Percentiles rank a stretch among this genome's conserved stretches.
Conservation (phyloP, 208 protist species). For the Hexamita inflata region DNA sequence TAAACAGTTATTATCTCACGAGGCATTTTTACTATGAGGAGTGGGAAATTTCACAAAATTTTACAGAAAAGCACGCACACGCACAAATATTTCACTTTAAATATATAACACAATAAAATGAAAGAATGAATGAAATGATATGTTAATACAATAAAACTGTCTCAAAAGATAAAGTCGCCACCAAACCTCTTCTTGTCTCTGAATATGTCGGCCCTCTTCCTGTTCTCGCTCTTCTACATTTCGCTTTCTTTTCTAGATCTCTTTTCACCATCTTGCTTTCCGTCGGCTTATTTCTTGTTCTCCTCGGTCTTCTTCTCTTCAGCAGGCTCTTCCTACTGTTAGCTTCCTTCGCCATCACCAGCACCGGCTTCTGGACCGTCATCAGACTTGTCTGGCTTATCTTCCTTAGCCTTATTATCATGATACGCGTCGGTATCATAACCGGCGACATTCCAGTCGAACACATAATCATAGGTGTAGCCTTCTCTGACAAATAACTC, state of each 20-base stretch:
- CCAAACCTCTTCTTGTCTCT: conserved; percentile 2
- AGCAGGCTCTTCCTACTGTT: not conserved
- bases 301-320: not conserved
- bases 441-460: conserved; percentile 73
- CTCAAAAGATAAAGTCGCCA: conserved; percentile 8
- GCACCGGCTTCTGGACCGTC: not conserved
- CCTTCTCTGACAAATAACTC: conserved; percentile 88
- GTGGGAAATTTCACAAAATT: no score
- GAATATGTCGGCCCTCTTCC: conserved; percentile 2
- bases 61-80: no score
- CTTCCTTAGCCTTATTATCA: not conserved
- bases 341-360: not conserved
- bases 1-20: conserved; percentile 97
- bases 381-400: not conserved
- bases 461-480: conserved; percentile 88
- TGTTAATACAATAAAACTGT: no score
- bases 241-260: not conserved
- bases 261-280: no score
- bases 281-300: not conserved
- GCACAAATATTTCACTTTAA: no score
- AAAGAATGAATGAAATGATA: no score
- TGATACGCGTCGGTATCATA: conserved; percentile 14
- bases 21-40: no score
- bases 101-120: no score
- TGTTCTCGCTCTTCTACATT: not conserved